Base-by-base conservation (phyloP, 768 basidiomycete genomes). In the Termitomyces heimii region DNA sequence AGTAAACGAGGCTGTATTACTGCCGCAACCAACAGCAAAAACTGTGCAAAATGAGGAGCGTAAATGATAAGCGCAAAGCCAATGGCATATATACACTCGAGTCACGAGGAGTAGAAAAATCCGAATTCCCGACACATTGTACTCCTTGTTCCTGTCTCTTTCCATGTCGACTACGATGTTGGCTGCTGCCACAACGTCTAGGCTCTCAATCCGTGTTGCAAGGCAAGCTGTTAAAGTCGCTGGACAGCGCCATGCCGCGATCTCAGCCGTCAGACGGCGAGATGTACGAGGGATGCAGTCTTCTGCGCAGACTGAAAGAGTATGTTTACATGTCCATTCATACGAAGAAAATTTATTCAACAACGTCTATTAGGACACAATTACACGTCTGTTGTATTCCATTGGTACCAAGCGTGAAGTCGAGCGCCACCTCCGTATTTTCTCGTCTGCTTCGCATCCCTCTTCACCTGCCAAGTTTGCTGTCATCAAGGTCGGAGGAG, bases 401-500 rank as follows among this genome's bases (percentile, higher is more conserved):
- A 88, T 99, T 62, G 97, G 96, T 52, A 92, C 92, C 31, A 94
- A 97, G 68, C 89, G 93, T 62, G 97, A 99, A 71, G 97, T 99
- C 63, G 95, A 98, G 68, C 89, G 97, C 60, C 95, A 99, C 77
- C 86, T 99, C 31, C 89, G 96, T 49, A 99, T 99, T 68, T 99
- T 99, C 70, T 93, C 94, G 10, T 88, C 92, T n/a, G 88, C 93
- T 22, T 91, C 92, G 7, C 87, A 94, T 66, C 84, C 89, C 2
- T 86, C 91, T 16, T 85, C 92, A 58, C 91, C 92, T 40, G 94
- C 94, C 59, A 96, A 93, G 71, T 97, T 97, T 66, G 94, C 94
- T 39, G 97, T 99, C 58, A 88, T 99, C 80, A 99, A 99, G 75
- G 86, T 99, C 64, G 97, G 97, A 58, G 97, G 97, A 47, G 96